These are phyloP conservation scores for Phycomyces nitens DNA, from an alignment of 192 early-diverging fungal genomes.

Conservation along the genomic window DNA sequence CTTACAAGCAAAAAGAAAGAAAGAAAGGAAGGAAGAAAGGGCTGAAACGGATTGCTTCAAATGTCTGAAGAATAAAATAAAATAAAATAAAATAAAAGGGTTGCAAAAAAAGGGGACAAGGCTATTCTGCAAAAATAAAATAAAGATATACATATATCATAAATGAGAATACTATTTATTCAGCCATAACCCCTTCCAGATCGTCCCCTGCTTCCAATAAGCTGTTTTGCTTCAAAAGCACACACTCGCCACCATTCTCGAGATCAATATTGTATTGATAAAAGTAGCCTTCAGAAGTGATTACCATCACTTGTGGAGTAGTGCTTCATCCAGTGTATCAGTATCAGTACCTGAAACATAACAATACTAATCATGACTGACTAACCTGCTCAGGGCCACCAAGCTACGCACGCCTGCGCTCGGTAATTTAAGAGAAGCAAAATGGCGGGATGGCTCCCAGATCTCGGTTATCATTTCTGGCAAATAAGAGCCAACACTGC, in stretches of 20 bases:
- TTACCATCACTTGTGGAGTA: constrained; percentile 82
- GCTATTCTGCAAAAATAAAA: no score
- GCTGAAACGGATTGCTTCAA: neutral
- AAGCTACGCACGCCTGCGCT: constrained; percentile 68
- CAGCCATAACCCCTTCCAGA: neutral
- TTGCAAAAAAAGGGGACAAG: no score
- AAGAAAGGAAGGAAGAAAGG: neutral
- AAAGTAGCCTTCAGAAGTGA: constrained; percentile 85
- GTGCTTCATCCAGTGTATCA: constrained; percentile 34
- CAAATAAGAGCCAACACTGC: constrained; percentile 78
- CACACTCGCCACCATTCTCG: constrained; percentile 86
- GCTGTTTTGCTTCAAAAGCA: constrained; percentile 74
- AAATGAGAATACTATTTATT: constrained; percentile 1
- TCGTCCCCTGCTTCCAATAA: constrained; percentile 10
- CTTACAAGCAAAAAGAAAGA: neutral
- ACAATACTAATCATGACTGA: neutral
- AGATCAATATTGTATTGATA: constrained; percentile 85
- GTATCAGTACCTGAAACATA: neutral
- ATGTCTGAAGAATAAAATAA: neutral
- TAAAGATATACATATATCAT: no score
- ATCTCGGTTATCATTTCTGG: constrained; percentile 86
- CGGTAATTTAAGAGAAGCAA: constrained; percentile 88
- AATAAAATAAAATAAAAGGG: neutral
- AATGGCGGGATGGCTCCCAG: constrained; percentile 92
- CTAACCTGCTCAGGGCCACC: constrained; percentile 65